Evolutionary conservation across 2,329 filamentous ascomycete genomes (phyloP), one percentile per base, ranked within the genome.

Genomic region (Apiospora sp.): DNA sequence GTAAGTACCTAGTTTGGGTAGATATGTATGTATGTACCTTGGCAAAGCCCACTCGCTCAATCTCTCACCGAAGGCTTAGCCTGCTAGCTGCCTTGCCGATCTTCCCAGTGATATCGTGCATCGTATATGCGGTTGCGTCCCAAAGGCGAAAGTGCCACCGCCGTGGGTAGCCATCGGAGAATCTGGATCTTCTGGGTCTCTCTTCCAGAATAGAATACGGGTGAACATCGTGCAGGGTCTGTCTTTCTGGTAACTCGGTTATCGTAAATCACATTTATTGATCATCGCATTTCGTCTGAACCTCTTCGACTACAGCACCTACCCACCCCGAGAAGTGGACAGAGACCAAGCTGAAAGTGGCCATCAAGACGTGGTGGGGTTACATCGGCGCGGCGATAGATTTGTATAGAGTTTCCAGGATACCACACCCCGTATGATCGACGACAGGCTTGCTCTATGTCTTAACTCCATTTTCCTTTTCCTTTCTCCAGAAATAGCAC

Each of bases 41-140:
- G 34, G 41, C 58, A n/a, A 41, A 8, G 8, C n/a, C 49, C n/a
- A 24, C 49, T 51, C 49, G n/a, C 49, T 51, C 49, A 4, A 12
- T 64, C 58, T 64, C 58, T 64, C 58, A 64, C 58, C 58, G 58
- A 64, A 64, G 58, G 22, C 58, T 64, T 64, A 64, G 13, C 30
- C 58, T 41, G 58, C 58, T 37, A 64, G 16, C 58, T 64, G 58
- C 58, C 10, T 41, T 64, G 34, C 58, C 54, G 54, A 61, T 61
- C 54, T 61, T 13, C 3, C 8, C 30, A 61, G 54, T 22, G 10
- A 34, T 64, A 37, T 64, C 5, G 34, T 64, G 58, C 30, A 64
- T 64, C 30, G 30, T 64, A 64, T 64, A 64, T 64, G 58, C 58
- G 22, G 34, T 64, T 64, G 16, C n/a, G 58, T 41, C 58, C 58